These are phyloP conservation scores for Alternaria ethzedia DNA, from an alignment of 2,329 filamentous ascomycete genomes.

Conservation along the genomic window DNA sequence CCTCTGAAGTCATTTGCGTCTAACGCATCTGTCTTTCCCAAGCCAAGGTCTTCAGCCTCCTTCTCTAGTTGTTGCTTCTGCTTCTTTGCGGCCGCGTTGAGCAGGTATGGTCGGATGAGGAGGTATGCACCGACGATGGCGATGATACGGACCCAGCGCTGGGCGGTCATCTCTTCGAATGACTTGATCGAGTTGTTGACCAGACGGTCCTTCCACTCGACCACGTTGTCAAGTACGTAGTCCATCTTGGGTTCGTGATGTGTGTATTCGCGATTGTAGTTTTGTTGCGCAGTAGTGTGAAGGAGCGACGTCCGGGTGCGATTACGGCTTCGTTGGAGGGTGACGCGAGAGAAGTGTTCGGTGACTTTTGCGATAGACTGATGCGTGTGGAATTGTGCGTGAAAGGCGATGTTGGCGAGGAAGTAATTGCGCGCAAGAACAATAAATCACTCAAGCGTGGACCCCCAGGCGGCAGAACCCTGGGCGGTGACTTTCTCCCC, in stretches of 20 bases:
- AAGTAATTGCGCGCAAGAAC: constrained; percentile 3
- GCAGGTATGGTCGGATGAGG: constrained; percentile 72
- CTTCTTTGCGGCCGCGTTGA: constrained; percentile 68
- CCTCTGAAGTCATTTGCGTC: constrained; percentile 44
- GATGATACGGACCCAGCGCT: constrained; percentile 69
- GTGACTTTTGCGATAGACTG: background rate
- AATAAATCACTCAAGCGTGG: constrained; percentile 17
- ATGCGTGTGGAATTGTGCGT: background rate
- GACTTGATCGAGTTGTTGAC: constrained; percentile 51
- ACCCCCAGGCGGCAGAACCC: constrained; percentile 12
- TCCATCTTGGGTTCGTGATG: constrained; percentile 18
- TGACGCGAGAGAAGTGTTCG: background rate
- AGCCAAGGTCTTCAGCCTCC: constrained; percentile 50
- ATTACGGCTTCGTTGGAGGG: background rate
- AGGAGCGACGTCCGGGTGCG: background rate
- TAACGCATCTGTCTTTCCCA: constrained; percentile 38
- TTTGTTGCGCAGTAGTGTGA: background rate
- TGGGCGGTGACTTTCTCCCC: constrained; percentile 15
- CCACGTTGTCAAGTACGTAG: constrained; percentile 31
- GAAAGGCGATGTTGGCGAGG: background rate
- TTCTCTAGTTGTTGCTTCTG: constrained; percentile 70
- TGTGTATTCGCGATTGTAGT: background rate
- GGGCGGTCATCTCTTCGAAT: constrained; percentile 51
- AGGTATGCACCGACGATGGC: constrained; percentile 75
- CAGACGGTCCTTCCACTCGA: constrained; percentile 46